These are phyloP conservation scores for Oenanthe sinensis DNA, from an alignment of 129 eudicot genomes.

Conservation along the genomic window DNA sequence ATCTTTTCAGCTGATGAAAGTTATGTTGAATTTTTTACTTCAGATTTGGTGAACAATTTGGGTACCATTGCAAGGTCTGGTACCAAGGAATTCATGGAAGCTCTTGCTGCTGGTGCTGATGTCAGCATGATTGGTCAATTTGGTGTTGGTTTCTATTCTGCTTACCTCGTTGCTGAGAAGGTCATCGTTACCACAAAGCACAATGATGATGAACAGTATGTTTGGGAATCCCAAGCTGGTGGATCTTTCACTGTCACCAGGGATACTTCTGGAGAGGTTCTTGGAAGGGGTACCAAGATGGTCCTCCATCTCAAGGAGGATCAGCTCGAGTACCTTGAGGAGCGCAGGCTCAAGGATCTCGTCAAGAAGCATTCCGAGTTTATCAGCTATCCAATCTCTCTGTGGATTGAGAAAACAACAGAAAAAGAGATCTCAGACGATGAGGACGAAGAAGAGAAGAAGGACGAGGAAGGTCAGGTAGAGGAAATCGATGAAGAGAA, in stretches of 20 bases:
- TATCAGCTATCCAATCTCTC: constrained; percentile 80
- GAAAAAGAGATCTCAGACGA: constrained; percentile 80
- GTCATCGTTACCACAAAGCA: constrained; percentile 78
- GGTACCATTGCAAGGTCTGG: constrained; percentile 91
- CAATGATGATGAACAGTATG: constrained; percentile 81
- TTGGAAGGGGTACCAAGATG: constrained; percentile 78
- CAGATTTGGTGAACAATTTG: constrained; percentile 86
- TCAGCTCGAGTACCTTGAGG: constrained; percentile 79
- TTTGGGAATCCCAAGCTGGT: constrained; percentile 89
- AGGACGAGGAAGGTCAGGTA: constrained; percentile 67
- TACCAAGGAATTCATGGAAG: constrained; percentile 90
- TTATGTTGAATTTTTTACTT: background rate
- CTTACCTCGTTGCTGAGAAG: constrained; percentile 80
- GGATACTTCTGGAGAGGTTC: constrained; percentile 62
- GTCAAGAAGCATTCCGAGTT: constrained; percentile 84
- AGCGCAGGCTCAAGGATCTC: constrained; percentile 69
- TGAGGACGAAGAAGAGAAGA: constrained; percentile 73
- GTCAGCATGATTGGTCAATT: constrained; percentile 93
- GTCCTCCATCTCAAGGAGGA: constrained; percentile 63
- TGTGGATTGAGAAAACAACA: constrained; percentile 68
- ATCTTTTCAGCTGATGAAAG: background rate
- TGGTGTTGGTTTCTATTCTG: constrained; percentile 93
- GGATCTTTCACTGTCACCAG: constrained; percentile 82
- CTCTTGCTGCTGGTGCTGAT: constrained; percentile 87
- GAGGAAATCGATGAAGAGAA: constrained; percentile 73